Percentiles rank a stretch among this genome's conserved stretches.
Evolutionary conservation across 129 eudicot species (phyloP).

Genomic region (Artemisia tridentata): DNA sequence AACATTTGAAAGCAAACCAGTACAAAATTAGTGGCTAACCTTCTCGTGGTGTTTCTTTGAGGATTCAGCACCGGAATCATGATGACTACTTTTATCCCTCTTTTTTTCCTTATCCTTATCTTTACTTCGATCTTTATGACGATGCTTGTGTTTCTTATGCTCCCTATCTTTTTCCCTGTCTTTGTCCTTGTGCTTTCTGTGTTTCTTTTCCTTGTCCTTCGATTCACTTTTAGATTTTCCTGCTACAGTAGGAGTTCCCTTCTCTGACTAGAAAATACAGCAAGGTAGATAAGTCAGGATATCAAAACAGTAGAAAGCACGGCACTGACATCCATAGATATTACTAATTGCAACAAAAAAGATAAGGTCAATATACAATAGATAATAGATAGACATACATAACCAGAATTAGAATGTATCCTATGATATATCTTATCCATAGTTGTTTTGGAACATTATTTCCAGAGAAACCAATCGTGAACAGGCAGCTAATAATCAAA

Average conservation of each 20-base stretch:
- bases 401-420: neutral
- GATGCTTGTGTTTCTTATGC: constrained; percentile 51
- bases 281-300: neutral
- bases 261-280: constrained; percentile 40
- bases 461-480: no score
- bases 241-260: constrained; percentile 46
- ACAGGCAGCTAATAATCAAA: neutral
- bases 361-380: neutral
- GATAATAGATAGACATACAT: neutral
- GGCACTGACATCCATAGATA: neutral
- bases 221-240: constrained; percentile 39
- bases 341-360: neutral
- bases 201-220: constrained; percentile 44
- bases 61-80: constrained; percentile 20
- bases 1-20: neutral
- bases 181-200: constrained; percentile 50
- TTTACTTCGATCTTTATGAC: constrained; percentile 40
- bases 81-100: constrained; percentile 37
- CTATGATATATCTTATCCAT: neutral
- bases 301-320: neutral
- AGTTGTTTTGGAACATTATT: no score
- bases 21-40: constrained; percentile 34
- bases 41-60: constrained; percentile 44
- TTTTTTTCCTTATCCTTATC: constrained; percentile 41
- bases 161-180: constrained; percentile 24